These are phyloP conservation scores for Scolecobasidium constrictum DNA, from an alignment of 2,329 filamentous ascomycete genomes.

Conservation along the genomic window DNA sequence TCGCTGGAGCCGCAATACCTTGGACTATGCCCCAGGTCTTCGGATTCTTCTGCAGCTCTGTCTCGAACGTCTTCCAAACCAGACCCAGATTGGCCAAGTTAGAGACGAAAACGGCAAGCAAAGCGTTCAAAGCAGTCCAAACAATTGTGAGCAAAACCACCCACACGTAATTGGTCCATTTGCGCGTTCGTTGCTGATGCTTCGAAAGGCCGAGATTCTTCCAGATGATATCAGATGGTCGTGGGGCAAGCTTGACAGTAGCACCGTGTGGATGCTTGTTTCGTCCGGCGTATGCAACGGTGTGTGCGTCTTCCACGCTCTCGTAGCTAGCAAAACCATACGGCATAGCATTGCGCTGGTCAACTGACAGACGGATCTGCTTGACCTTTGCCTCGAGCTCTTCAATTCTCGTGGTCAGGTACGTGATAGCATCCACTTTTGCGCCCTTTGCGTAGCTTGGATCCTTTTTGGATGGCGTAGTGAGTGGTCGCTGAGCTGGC, in stretches of 20 bases:
- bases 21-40: conserved; percentile 78
- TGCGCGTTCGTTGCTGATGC: conserved; percentile 57
- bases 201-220: conserved; percentile 72
- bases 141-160: conserved; percentile 67
- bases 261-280: conserved; percentile 73
- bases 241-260: conserved; percentile 67
- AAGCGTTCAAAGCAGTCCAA: conserved; percentile 85
- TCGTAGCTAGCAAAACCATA: conserved; percentile 95
- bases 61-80: conserved; percentile 68
- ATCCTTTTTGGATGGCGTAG: conserved; percentile 72
- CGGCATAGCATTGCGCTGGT: conserved; percentile 76
- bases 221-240: conserved; percentile 91
- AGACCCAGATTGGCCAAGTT: conserved; percentile 70
- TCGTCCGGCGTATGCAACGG: conserved; percentile 70
- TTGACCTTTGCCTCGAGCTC: conserved; percentile 75
- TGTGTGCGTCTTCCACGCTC: conserved; percentile 76
- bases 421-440: conserved; percentile 90
- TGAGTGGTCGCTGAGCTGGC: conserved; percentile 65
- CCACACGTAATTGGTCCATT: conserved; percentile 76
- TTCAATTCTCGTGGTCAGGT: conserved; percentile 74
- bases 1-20: conserved; percentile 77
- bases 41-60: conserved; percentile 49
- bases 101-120: conserved; percentile 89
- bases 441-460: conserved; percentile 55
- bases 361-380: conserved; percentile 68